Conservation (phyloP, 768 basidiomycete genomes). For the Lentinula aciculospora region DNA sequence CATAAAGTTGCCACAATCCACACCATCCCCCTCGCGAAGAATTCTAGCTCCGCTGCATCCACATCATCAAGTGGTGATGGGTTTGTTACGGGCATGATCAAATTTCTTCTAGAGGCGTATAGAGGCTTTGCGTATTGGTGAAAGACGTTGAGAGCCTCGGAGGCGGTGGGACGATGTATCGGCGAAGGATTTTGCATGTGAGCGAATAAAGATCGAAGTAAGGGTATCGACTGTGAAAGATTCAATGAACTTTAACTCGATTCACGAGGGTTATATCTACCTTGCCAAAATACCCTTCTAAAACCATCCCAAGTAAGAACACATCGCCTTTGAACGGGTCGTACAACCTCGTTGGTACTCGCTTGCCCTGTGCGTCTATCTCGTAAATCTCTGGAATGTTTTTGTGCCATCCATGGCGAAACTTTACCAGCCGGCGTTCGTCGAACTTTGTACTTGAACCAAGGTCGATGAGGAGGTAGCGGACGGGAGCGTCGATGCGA, state of each 20-base stretch:
- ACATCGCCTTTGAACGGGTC: conserved; percentile 3
- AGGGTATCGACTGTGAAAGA: not conserved
- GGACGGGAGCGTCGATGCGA: not conserved
- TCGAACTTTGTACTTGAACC: not conserved
- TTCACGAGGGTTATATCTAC: not conserved
- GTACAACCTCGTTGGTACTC: not conserved
- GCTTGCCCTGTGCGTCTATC: not conserved
- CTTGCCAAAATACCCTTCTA: not conserved
- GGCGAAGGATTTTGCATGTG: not conserved
- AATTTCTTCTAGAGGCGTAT: not conserved
- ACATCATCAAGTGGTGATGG: too few species aligned
- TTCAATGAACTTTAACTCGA: not conserved
- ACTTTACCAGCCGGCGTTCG: not conserved
- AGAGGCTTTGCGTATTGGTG: not conserved
- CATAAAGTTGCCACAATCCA: not conserved
- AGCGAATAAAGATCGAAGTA: not conserved
- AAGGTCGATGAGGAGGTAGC: conserved; percentile 2
- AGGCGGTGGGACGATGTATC: not conserved
- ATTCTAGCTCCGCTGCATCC: not conserved
- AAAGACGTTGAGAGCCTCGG: not conserved
- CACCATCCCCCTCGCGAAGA: not conserved
- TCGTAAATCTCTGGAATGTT: conserved; percentile 1
- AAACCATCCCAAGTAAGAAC: not conserved
- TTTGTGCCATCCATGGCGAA: conserved; percentile 3
- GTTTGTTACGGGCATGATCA: not conserved